These are phyloP conservation scores for Hortaea sp. DNA, from an alignment of 2,329 filamentous ascomycete species.

Conservation along the genomic window DNA sequence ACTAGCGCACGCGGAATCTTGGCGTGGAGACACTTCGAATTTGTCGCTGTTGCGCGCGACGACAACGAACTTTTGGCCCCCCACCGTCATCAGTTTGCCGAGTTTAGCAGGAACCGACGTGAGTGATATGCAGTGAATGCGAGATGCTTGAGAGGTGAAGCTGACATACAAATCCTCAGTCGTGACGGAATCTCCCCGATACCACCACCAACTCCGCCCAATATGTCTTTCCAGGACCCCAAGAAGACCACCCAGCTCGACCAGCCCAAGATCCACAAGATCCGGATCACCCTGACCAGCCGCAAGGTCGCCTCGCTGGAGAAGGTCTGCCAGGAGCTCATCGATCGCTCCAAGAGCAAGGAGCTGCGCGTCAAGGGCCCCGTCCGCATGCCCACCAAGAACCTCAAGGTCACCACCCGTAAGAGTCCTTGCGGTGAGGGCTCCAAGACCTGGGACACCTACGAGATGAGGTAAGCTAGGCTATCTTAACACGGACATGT, in stretches of 20 bases:
- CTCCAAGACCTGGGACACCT: conserved; percentile 99
- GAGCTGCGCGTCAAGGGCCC: conserved; percentile 97
- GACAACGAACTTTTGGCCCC: conserved; percentile 10
- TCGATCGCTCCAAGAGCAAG: conserved; percentile 98
- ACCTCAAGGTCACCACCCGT: conserved; percentile 89
- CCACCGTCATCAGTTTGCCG: conserved; percentile 45
- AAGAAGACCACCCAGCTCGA: conserved; percentile 84
- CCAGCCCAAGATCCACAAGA: conserved; percentile 90
- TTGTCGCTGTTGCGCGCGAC: neutral
- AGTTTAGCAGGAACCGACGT: conserved; percentile 18
- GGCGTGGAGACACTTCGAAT: neutral
- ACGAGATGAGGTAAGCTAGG: conserved; percentile 67
- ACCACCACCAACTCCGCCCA: conserved; percentile 12
- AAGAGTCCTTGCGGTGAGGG: conserved; percentile 99
- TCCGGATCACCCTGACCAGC: conserved; percentile 93
- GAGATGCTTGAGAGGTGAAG: neutral
- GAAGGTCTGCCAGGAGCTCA: conserved; percentile 96
- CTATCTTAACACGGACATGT: neutral
- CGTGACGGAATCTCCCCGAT: neutral
- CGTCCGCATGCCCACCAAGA: conserved; percentile 95
- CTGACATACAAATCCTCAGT: conserved; percentile 1
- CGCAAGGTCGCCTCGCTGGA: conserved; percentile 93
- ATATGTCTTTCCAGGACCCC: conserved; percentile 92
- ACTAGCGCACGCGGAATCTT: neutral
- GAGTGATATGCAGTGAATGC: neutral